Evolutionary conservation across 1,284 basidiomycete species (phyloP), one percentile per base, ranked within the genome.

Genomic region (Flammula alnicola): DNA sequence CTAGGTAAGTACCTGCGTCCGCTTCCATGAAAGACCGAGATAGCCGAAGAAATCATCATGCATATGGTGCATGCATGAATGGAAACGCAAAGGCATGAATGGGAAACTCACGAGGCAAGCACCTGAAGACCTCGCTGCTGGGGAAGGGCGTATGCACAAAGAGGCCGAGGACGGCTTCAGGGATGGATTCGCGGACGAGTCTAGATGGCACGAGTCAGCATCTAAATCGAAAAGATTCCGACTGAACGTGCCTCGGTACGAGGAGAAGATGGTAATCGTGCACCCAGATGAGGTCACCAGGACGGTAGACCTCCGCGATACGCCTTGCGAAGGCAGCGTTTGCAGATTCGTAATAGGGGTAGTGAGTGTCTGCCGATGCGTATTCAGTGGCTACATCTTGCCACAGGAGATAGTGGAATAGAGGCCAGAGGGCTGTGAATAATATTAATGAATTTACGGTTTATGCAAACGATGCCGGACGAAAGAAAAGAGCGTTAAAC

Each of bases 61-160:
- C 14, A 17, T 5, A 3, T 9, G 32, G 23, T 23, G 22, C 16
- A 25, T 26, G 29, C 30, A 42, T 35, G 31, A 42, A 31, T 9
- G 26, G 10, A 1, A 41, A 41, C 42, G n/a, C 14, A 31, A 32
- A 10, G n/a, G 32, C 38, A 57, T 10, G 20, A 45, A 51, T 46
- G 30, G 20, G 22, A 42, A 29, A 79, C 83, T 67, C 59, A 89
- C 88, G 84, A 3, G 94, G 95, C 38, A 98, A 72, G 70, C 93
- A 96, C 49, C 96, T 80, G 79, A 98, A 99, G 56, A 98, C 88
- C 66, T 99, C 96, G 57, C 91, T 94, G 65, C 88, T 93, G 2
- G 96, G 96, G 85, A 98, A 98, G 1, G 96, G 95, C 1, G 95
- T 97, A 71, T 98, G 96, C 31, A 98, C 86, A 69, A 98, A 99